Percentiles rank a stretch among this genome's conserved stretches.
phyloP scores from a whole-genome alignment of 306 rosid genomes.

The Abrus pulchellus region DNA sequence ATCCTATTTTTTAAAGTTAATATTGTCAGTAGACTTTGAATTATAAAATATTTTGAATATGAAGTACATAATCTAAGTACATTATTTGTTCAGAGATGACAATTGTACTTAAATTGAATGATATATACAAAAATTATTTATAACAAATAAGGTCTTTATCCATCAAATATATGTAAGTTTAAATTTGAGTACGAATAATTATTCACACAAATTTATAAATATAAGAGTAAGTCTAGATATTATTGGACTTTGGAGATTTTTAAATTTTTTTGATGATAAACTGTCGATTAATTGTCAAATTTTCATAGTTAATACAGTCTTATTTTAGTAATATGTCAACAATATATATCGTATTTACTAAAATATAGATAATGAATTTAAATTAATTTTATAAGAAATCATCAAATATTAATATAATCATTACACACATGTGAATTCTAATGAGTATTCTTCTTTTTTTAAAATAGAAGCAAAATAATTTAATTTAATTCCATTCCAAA shows the following conservation, averaged over 20 bases:
- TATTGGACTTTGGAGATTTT: no score
- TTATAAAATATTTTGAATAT: background rate
- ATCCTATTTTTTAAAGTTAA: background rate
- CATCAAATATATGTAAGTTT: no score
- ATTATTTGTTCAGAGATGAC: background rate
- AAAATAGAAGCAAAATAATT: background rate
- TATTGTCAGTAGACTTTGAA: background rate
- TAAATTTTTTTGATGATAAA: no score
- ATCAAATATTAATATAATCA: background rate
- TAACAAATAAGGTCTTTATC: background rate
- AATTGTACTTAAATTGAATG: no score
- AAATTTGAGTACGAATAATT: no score
- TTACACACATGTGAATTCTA: background rate
- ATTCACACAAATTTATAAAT: no score
- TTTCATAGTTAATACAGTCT: background rate
- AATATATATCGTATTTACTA: background rate
- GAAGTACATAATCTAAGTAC: background rate
- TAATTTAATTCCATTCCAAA: background rate
- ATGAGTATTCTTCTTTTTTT: background rate
- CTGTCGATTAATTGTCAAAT: no score
- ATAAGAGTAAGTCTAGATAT: no score
- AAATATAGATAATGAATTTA: background rate
- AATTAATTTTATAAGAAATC: background rate
- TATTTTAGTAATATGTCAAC: background rate
- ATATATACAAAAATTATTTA: background rate